phyloP scores from a whole-genome alignment of 176 grass and related monocot species.

The Cenchrus fungigraminus region DNA sequence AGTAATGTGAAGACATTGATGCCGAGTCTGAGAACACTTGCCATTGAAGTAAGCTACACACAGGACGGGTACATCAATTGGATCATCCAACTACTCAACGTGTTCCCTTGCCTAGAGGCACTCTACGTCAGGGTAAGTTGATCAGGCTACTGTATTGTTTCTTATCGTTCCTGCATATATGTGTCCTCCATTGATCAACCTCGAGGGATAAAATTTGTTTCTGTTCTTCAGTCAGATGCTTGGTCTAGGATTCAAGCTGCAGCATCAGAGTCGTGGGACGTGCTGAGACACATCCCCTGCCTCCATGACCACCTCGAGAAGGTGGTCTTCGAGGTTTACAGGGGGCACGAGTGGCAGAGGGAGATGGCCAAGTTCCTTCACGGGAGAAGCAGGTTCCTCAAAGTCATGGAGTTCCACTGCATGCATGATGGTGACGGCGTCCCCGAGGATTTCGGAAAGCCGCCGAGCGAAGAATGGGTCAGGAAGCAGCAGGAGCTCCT shows the following conservation, averaged over 20 bases:
- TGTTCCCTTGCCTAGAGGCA: slow-evolving; percentile 37
- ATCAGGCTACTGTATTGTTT: neutral
- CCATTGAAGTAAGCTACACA: neutral
- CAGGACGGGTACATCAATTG: neutral
- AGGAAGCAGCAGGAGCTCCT: slow-evolving; percentile 29
- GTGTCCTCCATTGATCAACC: neutral
- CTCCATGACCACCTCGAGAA: slow-evolving; percentile 24
- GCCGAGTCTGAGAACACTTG: slow-evolving; percentile 35
- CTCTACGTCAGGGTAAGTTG: slow-evolving; percentile 39
- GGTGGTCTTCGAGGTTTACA: slow-evolving; percentile 43
- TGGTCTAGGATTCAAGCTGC: neutral
- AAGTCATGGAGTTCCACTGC: slow-evolving; percentile 46
- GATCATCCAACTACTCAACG: slow-evolving; percentile 26
- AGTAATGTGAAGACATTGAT: slow-evolving; percentile 1
- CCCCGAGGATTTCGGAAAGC: neutral
- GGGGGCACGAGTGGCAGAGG: slow-evolving; percentile 38
- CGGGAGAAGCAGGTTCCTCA: slow-evolving; percentile 31
- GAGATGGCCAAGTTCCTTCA: slow-evolving; percentile 50
- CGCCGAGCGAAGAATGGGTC: neutral
- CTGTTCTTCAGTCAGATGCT: slow-evolving; percentile 1
- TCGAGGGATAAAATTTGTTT: neutral
- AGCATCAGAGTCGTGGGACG: neutral
- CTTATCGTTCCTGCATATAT: neutral
- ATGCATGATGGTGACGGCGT: neutral
- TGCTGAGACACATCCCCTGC: slow-evolving; percentile 3